A percentile compares a stretch with the other conserved stretches of the same genome.
These are phyloP conservation scores for Colletotrichum orbiculare DNA, from an alignment of 2,329 filamentous ascomycete species.

Conservation along the genomic window DNA sequence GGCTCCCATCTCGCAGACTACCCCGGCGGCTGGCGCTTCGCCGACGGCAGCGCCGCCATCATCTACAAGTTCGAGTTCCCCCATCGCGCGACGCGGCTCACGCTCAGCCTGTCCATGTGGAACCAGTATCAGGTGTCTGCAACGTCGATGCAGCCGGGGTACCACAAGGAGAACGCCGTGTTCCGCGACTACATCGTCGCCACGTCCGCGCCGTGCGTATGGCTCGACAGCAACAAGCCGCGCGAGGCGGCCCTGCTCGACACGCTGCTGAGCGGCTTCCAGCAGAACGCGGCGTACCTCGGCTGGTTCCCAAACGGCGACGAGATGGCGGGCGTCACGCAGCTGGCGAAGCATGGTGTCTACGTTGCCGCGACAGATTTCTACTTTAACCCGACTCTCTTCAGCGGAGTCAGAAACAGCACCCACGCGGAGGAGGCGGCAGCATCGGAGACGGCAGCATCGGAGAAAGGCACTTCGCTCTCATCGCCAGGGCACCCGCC, in stretches of 20 bases:
- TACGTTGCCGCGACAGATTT: slow-evolving; percentile 18
- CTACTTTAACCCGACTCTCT: slow-evolving; percentile 22
- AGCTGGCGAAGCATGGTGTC: slow-evolving; percentile 12
- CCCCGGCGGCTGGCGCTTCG: slow-evolving; percentile 21
- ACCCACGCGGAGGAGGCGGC: background rate
- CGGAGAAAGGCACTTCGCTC: too few species aligned
- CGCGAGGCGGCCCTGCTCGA: slow-evolving; percentile 13
- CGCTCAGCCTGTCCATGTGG: slow-evolving; percentile 14
- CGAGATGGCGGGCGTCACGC: slow-evolving; percentile 20
- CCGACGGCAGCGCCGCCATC: slow-evolving; percentile 17
- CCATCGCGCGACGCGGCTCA: background rate
- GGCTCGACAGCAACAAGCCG: slow-evolving; percentile 20
- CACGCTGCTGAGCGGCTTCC: slow-evolving; percentile 7
- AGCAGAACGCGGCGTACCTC: slow-evolving; percentile 17
- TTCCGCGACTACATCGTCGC: slow-evolving; percentile 21
- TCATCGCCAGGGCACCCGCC: background rate
- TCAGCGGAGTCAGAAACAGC: slow-evolving; percentile 6
- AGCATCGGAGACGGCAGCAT: background rate
- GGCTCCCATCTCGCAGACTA: slow-evolving; percentile 21
- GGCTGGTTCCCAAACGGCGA: slow-evolving; percentile 23
- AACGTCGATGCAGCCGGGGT: background rate
- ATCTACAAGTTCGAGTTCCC: slow-evolving; percentile 14
- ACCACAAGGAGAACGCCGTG: slow-evolving; percentile 10
- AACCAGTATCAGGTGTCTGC: slow-evolving; percentile 18
- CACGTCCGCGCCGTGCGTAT: slow-evolving; percentile 11